A percentile compares a stretch with the other conserved stretches of the same genome.
These are phyloP conservation scores for Sclerotinia spermophila DNA, from an alignment of 2,329 filamentous ascomycete species.

Conservation along the genomic window DNA sequence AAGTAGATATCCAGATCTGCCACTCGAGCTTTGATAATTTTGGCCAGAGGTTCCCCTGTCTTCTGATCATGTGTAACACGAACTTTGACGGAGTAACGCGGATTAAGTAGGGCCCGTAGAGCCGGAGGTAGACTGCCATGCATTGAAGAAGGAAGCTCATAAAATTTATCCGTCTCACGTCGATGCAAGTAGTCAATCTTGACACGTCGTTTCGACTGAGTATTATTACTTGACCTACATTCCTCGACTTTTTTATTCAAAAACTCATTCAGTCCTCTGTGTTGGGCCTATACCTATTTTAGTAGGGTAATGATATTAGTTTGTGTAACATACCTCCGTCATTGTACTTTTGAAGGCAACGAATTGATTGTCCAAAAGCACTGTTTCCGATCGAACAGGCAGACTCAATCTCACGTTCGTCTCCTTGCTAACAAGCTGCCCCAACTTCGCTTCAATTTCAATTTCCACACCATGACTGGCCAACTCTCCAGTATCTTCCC, in stretches of 20 bases:
- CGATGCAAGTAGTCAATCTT: constrained; percentile 77
- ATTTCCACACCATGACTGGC: constrained; percentile 65
- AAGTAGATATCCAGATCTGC: constrained; percentile 84
- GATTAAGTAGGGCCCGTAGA: constrained; percentile 57
- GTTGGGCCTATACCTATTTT: constrained; percentile 58
- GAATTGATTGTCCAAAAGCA: constrained; percentile 59
- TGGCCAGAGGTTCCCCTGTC: constrained; percentile 65
- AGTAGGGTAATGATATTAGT: constrained; percentile 14
- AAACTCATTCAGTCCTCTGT: constrained; percentile 78
- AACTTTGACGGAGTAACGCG: constrained; percentile 57
- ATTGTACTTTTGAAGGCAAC: constrained; percentile 82
- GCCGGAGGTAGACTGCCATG: constrained; percentile 60
- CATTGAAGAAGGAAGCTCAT: constrained; percentile 62
- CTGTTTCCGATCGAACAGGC: constrained; percentile 65
- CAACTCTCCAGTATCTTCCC: constrained; percentile 62
- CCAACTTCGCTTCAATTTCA: constrained; percentile 93
- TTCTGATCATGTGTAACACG: constrained; percentile 76
- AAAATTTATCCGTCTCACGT: constrained; percentile 80
- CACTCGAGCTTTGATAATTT: constrained; percentile 89
- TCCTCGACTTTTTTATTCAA: constrained; percentile 67
- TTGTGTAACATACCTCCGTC: constrained; percentile 65
- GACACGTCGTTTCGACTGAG: constrained; percentile 45
- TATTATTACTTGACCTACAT: constrained; percentile 52
- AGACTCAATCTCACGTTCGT: constrained; percentile 66
- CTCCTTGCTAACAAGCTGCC: constrained; percentile 71